A percentile compares a stretch with the other conserved stretches of the same genome.
phyloP scores from a whole-genome alignment of 345 rosid species.

The Bruguiera sexangula region DNA sequence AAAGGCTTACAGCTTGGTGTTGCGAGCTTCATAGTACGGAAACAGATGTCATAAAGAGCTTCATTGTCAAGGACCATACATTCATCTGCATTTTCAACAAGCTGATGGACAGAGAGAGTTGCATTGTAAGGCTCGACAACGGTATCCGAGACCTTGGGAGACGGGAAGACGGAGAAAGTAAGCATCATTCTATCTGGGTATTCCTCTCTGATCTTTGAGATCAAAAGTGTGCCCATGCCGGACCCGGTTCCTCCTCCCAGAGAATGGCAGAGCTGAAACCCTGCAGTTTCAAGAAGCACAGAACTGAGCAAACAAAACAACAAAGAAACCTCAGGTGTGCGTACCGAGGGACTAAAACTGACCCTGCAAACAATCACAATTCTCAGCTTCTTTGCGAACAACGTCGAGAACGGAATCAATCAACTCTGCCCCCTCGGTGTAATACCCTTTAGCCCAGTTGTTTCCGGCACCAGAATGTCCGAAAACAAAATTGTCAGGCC shows the following conservation, averaged over 20 bases:
- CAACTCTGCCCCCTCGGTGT: constrained; percentile 43
- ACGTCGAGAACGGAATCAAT: constrained; percentile 43
- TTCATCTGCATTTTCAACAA: constrained; percentile 63
- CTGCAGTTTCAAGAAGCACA: constrained; percentile 19
- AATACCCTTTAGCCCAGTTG: constrained; percentile 49
- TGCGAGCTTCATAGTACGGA: constrained; percentile 60
- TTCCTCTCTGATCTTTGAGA: constrained; percentile 67
- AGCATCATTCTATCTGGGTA: constrained; percentile 75
- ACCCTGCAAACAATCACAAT: constrained; percentile 43
- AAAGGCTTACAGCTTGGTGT: constrained; percentile 53
- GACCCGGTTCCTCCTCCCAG: constrained; percentile 68
- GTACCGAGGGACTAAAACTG: background rate
- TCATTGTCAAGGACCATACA: constrained; percentile 66
- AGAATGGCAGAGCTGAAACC: constrained; percentile 66
- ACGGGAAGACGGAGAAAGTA: constrained; percentile 66
- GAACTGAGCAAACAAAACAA: background rate
- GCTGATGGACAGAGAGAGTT: constrained; percentile 62
- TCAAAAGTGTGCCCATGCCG: constrained; percentile 64
- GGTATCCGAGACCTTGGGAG: constrained; percentile 71
- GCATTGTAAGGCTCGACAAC: constrained; percentile 74
- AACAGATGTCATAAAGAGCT: constrained; percentile 65
- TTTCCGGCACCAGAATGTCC: constrained; percentile 50
- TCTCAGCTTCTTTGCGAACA: constrained; percentile 43
- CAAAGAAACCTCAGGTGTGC: background rate
- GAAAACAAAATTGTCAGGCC: constrained; percentile 45